A percentile compares a stretch with the other conserved stretches of the same genome.
These are phyloP conservation scores for Yamadazyma ubonensis DNA, from an alignment of 805 yeast genomes.

Conservation along the genomic window DNA sequence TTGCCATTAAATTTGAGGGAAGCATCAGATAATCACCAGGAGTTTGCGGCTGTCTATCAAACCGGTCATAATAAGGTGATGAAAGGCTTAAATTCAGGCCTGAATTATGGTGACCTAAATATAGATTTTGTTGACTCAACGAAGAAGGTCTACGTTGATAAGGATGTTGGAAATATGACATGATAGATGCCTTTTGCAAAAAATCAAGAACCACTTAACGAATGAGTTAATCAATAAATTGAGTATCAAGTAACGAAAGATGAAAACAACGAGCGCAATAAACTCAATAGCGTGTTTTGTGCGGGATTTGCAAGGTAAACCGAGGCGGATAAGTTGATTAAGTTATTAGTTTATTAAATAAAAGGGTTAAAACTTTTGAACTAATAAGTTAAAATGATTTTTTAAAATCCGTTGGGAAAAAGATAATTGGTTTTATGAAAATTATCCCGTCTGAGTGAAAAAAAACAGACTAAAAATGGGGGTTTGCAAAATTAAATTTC, in stretches of 20 bases:
- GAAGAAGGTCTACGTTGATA: conserved; percentile 10
- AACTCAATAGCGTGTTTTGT: background rate
- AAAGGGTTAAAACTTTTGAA: background rate
- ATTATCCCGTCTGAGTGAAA: conserved; percentile 6
- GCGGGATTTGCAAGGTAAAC: background rate
- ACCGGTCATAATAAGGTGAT: conserved; percentile 3
- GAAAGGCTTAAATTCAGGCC: conserved; percentile 4
- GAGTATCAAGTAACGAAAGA: background rate
- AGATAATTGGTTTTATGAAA: background rate
- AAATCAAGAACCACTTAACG: too few species aligned
- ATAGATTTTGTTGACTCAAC: background rate
- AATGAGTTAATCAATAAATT: too few species aligned
- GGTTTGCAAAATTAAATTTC: conserved; percentile 5
- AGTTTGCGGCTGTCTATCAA: conserved; percentile 5
- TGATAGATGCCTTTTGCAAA: background rate
- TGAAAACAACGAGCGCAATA: conserved; percentile 4
- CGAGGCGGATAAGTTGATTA: background rate
- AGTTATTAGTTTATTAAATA: background rate
- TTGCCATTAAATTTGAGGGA: conserved; percentile 12
- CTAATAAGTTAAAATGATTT: background rate
- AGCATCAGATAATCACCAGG: conserved; percentile 12
- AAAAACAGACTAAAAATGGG: conserved; percentile 1
- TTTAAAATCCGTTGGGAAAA: background rate
- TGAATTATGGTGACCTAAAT: conserved; percentile 5
- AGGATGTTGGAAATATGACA: conserved; percentile 9